Evolutionary conservation across 2,329 filamentous ascomycete genomes (phyloP).

Genomic region (Colletotrichum sp.): DNA sequence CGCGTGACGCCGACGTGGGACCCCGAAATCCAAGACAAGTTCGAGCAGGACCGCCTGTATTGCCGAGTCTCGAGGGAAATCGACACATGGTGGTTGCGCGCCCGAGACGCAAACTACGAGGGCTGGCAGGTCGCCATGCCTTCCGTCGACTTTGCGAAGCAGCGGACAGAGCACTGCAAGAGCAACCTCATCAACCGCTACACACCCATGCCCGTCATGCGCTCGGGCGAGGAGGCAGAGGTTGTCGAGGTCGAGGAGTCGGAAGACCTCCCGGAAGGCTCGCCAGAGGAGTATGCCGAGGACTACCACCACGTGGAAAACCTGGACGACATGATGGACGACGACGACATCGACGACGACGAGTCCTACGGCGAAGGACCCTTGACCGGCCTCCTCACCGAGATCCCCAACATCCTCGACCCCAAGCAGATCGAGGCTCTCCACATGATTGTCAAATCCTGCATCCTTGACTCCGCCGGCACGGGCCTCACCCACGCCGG

Average conservation of each 20-base stretch:
- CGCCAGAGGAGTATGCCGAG: constrained; percentile 25
- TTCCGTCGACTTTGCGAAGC: constrained; percentile 63
- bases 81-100: constrained; percentile 68
- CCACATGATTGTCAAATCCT: constrained; percentile 97
- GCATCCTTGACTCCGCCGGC: constrained; percentile 83
- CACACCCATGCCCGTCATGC: constrained; percentile 35
- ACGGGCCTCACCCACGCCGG: constrained; percentile 70
- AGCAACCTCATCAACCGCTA: constrained; percentile 64
- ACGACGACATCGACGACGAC: constrained; percentile 75
- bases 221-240: constrained; percentile 47
- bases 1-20: constrained; percentile 56
- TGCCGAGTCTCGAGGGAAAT: constrained; percentile 68
- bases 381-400: constrained; percentile 83
- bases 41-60: constrained; percentile 63
- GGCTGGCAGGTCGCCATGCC: constrained; percentile 65
- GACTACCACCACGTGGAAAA: constrained; percentile 39
- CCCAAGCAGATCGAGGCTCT: constrained; percentile 95
- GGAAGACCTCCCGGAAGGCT: constrained; percentile 49
- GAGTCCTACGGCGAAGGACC: constrained; percentile 82
- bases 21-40: constrained; percentile 59
- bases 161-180: constrained; percentile 62
- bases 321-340: constrained; percentile 60
- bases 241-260: constrained; percentile 56
- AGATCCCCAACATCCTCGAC: constrained; percentile 92
- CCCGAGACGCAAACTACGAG: constrained; percentile 64